Evolutionary conservation across 257 asterid genomes (phyloP), one percentile per base, ranked within the genome.

Genomic region (Salvia miltiorrhiza): DNA sequence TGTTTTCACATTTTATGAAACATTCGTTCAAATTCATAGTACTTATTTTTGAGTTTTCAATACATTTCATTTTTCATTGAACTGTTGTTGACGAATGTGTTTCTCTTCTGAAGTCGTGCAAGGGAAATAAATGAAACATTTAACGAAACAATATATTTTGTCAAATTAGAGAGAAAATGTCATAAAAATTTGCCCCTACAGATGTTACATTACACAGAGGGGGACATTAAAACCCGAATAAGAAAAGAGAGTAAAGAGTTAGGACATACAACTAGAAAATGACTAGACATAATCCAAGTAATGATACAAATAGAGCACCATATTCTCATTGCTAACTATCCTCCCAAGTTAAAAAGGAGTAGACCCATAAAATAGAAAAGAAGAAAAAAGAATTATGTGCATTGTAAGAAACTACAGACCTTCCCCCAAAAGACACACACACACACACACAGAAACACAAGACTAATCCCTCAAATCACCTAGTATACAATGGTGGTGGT

Each of bases 331-430:
- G 21, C 37, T 56, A 45, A 57, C 9, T 23, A 64, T 37, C 67
- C 57, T 6, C 67, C 57, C 3, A 65, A 48, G 69, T 24, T 11
- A 47, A 24, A 11, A 32, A 19, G 24, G 50, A 70, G 69, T 44
- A 44, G 63, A 11, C 37, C 33, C 48, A 35, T 30, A 23, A 24
- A 16, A 17, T 2, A 37, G 3, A 45, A 6, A 21, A 52, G 8
- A 55, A 26, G 39, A 44, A 23, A 45, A 4, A 21, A 4, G 49
- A 17, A 47, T 17, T 40, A 65, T 70, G 63, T 72, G 76, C 78
- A 73, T 9, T 45, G 6, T 5, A 40, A 68, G 30, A 20, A 60
- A 4, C 40, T 55, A 73, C 6, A 19, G 37, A 62, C 20, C n/a
- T n/a, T n/a, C n/a, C 72, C 61, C 39, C 12, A 7, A 21, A 7